Conservation (phyloP, 2,329 filamentous ascomycete species). For the Ascochyta lentis region DNA sequence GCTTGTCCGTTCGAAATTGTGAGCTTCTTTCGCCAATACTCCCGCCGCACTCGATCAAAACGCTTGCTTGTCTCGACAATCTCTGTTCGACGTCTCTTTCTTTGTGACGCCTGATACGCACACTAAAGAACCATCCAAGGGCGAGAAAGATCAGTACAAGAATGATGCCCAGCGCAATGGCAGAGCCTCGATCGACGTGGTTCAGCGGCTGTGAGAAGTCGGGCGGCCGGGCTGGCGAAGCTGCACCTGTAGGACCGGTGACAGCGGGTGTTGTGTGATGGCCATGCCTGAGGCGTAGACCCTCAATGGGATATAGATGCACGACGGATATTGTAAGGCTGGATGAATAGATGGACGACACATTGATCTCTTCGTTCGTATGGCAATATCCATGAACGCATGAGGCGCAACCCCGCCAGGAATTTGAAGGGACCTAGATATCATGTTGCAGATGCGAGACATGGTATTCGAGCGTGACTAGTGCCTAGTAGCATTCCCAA, state of each 20-base stretch:
- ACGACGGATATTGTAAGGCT: background rate
- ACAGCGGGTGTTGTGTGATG: background rate
- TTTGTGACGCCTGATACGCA: background rate
- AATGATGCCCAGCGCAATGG: background rate
- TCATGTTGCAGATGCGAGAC: conserved; percentile 8
- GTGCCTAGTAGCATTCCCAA: background rate
- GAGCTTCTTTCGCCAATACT: background rate
- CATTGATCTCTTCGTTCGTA: background rate
- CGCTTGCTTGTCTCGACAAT: background rate
- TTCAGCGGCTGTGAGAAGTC: background rate
- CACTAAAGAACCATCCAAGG: background rate
- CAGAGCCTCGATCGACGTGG: background rate
- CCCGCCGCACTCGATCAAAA: background rate
- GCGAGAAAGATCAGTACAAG: background rate
- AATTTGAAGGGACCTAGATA: background rate
- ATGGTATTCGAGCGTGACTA: conserved; percentile 1
- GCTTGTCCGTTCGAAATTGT: background rate
- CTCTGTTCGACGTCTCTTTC: background rate
- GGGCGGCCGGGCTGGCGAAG: background rate
- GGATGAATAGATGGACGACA: background rate
- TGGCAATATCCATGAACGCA: background rate
- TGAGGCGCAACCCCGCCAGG: background rate
- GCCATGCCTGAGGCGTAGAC: background rate
- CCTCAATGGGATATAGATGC: background rate
- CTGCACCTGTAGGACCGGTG: background rate